phyloP scores from a whole-genome alignment of 208 protist genomes.

The Crithidia bombi region DNA sequence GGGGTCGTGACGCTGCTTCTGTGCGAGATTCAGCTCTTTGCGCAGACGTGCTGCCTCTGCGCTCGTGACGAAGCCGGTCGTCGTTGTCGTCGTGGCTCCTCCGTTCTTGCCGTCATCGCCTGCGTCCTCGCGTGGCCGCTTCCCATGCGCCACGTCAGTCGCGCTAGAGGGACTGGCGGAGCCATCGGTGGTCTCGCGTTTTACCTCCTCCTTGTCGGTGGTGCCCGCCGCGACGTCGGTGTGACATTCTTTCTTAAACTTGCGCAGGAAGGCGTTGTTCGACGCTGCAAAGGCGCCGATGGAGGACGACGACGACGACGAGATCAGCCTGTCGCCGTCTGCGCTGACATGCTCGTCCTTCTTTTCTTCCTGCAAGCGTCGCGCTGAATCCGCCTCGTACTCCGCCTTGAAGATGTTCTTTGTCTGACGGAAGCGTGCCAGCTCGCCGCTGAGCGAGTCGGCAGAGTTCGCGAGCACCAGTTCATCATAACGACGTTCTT shows the following conservation, averaged over 20 bases:
- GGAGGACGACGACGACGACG: not conserved
- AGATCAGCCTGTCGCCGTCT: not conserved
- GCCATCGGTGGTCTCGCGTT: not conserved
- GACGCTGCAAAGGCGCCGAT: not conserved
- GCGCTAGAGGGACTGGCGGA: not conserved
- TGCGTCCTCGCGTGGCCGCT: constrained; percentile 22
- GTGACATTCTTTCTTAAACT: constrained; percentile 38
- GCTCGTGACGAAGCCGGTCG: constrained; percentile 66
- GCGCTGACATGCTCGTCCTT: not conserved
- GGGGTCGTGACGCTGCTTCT: constrained; percentile 79
- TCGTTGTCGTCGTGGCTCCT: not conserved
- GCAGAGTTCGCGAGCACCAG: constrained; percentile 43
- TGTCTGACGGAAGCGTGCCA: constrained; percentile 55
- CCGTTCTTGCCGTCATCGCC: not conserved
- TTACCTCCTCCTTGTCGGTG: constrained; percentile 3
- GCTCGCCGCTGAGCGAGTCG: constrained; percentile 33
- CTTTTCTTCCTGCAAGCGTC: constrained; percentile 1
- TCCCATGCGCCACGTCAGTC: not conserved
- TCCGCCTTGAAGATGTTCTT: constrained; percentile 79
- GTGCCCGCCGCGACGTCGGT: not conserved
- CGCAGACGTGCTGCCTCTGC: constrained; percentile 56
- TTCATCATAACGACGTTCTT: constrained; percentile 82
- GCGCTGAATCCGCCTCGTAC: constrained; percentile 24
- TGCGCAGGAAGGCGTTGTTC: constrained; percentile 28
- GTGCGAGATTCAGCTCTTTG: constrained; percentile 62